Percentiles rank a stretch among this genome's conserved stretches.
phyloP scores from a whole-genome alignment of 768 basidiomycete species.

The Pulveroboletus sp. region DNA sequence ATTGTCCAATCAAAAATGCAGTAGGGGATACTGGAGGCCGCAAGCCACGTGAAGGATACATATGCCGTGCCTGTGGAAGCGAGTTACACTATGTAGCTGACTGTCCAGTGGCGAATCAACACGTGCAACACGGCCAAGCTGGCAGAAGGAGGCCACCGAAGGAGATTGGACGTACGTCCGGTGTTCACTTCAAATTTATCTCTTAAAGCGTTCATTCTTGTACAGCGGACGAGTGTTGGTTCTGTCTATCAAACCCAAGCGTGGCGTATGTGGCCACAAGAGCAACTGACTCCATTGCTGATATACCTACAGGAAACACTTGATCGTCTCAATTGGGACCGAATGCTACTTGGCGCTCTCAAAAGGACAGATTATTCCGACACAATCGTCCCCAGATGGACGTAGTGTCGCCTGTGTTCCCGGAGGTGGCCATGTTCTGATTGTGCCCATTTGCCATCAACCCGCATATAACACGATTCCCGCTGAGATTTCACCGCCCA shows the following conservation, averaged over 20 bases:
- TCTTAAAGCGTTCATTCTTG: constrained; percentile 8
- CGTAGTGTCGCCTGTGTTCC: constrained; percentile 53
- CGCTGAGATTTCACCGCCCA: constrained; percentile 65
- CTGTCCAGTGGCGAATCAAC: constrained; percentile 67
- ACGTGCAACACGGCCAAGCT: constrained; percentile 29
- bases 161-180: constrained; percentile 76
- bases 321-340: constrained; percentile 88
- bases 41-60: constrained; percentile 81
- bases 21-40: constrained; percentile 78
- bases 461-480: constrained; percentile 84
- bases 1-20: constrained; percentile 78
- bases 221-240: constrained; percentile 93
- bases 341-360: constrained; percentile 97
- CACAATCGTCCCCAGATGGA: constrained; percentile 50
- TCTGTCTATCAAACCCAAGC: constrained; percentile 92
- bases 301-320: constrained; percentile 65
- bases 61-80: constrained; percentile 88
- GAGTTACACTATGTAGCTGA: constrained; percentile 84
- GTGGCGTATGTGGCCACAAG: constrained; percentile 56
- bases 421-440: constrained; percentile 93
- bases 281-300: not conserved
- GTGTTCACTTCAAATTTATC: not conserved
- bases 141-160: constrained; percentile 52
- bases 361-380: constrained; percentile 91
- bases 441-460: constrained; percentile 92